Conservation (phyloP, 371 early-diverging fungal species). For the Mycotypha africana region DNA sequence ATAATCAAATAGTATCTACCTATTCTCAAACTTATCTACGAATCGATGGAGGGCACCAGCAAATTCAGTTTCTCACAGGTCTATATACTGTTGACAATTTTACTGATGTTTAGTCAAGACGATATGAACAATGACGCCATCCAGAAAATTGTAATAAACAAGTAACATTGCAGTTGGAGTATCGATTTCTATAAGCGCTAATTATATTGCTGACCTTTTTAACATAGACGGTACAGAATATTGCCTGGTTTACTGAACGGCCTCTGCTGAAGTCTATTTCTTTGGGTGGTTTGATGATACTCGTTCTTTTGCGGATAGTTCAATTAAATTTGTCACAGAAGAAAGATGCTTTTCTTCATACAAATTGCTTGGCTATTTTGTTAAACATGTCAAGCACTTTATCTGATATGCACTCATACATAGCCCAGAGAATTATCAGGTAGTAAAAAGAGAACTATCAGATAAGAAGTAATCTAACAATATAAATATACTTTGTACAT, state of each 20-base stretch:
- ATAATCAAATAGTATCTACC: constrained; percentile 52
- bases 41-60: constrained; percentile 48
- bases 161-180: too few species aligned
- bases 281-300: constrained; percentile 56
- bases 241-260: constrained; percentile 74
- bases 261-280: constrained; percentile 60
- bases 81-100: constrained; percentile 60
- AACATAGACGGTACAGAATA: constrained; percentile 49
- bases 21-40: constrained; percentile 62
- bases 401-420: constrained; percentile 62
- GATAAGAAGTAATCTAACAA: too few species aligned
- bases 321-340: constrained; percentile 68
- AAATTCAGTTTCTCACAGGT: constrained; percentile 61
- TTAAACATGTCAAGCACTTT: constrained; percentile 64
- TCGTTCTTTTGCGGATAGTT: constrained; percentile 61
- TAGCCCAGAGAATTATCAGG: constrained; percentile 69
- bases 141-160: constrained; percentile 70
- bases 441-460: too few species aligned
- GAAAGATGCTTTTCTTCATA: constrained; percentile 69
- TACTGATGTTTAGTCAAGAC: constrained; percentile 68
- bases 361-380: constrained; percentile 59
- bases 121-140: constrained; percentile 70
- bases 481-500: too few species aligned
- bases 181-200: too few species aligned
- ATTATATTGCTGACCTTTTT: not conserved